Base-by-base conservation (phyloP, 2,329 filamentous ascomycete genomes). In the Blumeriella jaapii region DNA sequence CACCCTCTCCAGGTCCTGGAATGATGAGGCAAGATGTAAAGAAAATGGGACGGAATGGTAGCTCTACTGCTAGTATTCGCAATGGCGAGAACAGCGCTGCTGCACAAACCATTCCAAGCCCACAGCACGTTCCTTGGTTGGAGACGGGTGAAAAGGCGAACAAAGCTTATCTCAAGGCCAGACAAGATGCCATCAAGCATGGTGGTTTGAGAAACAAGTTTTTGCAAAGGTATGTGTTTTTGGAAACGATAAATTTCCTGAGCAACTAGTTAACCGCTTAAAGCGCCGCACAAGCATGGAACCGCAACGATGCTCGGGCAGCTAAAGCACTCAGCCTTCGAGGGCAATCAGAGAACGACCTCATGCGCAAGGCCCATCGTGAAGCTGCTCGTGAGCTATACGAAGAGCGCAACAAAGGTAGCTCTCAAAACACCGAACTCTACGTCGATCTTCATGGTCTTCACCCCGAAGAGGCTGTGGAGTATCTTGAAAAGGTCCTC, bases 241-340 rank as follows among this genome's bases (percentile, higher is more conserved):
- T n/a, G n/a, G n/a, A n/a, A n/a, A n/a, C n/a, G n/a, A n/a, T n/a
- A n/a, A n/a, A n/a, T n/a, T n/a, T n/a, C n/a, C n/a, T n/a, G n/a
- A n/a, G n/a, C n/a, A n/a, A n/a, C n/a, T n/a, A n/a, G n/a, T n/a
- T n/a, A n/a, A n/a, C n/a, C n/a, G n/a, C n/a, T n/a, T n/a, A n/a
- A n/a, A 93, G 87, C 59, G 91, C 91, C 47, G 89, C 89, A 6
- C 89, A 96, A 68, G 91, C 91, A 14, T 98, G 91, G 89, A 95
- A 96, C 57, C 82, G 91, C 39, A 96, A 95, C 53, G 91, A 98
- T 58, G 89, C 91, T 25, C 79, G 91, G 43, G 89, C 91, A 12
- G 91, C 91, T 41, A 96, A 96, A 63, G 89, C 89, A 19, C 71
- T 96, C 31, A 94, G 85, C 52, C 73, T 96, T 29, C 81, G 91